Percentiles rank a stretch among this genome's conserved stretches.
These are phyloP conservation scores for Schwanniomyces polymorphus DNA, from an alignment of 805 yeast genomes.

Conservation along the genomic window DNA sequence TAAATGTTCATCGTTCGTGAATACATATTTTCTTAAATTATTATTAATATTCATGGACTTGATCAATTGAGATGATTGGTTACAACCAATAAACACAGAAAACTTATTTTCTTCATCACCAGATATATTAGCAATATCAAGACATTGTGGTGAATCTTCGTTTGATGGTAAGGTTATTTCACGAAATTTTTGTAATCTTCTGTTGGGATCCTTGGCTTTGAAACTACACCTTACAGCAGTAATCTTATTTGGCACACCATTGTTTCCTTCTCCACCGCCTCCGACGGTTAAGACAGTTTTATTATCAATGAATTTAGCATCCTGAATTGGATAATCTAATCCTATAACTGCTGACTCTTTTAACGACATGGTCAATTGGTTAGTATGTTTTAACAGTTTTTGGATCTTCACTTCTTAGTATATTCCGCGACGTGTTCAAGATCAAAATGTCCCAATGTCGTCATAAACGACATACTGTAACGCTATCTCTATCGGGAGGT, in stretches of 20 bases:
- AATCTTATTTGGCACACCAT: conserved; percentile 84
- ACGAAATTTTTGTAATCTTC: conserved; percentile 54
- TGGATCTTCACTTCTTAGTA: not conserved
- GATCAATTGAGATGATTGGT: conserved; percentile 62
- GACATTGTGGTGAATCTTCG: conserved; percentile 87
- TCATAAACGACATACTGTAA: not conserved
- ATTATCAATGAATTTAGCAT: conserved; percentile 67
- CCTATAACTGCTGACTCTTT: conserved; percentile 37
- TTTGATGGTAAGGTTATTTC: conserved; percentile 60
- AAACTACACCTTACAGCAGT: conserved; percentile 64
- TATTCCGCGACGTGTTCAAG: conserved; percentile 1
- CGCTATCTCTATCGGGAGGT: no score
- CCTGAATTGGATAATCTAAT: conserved; percentile 77
- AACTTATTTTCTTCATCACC: conserved; percentile 31
- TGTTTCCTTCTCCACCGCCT: conserved; percentile 94
- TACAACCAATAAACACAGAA: conserved; percentile 70
- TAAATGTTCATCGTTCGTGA: conserved; percentile 56
- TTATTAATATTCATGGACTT: conserved; percentile 59
- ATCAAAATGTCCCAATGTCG: not conserved
- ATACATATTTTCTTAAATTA: conserved; percentile 68
- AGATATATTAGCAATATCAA: conserved; percentile 49
- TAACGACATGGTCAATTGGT: conserved; percentile 21
- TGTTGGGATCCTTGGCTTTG: conserved; percentile 39
- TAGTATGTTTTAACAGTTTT: not conserved
- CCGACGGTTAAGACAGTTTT: conserved; percentile 73